Evolutionary conservation across 805 yeast genomes (phyloP), one percentile per base, ranked within the genome.

Genomic region (Monosporozyma yasuniensis): DNA sequence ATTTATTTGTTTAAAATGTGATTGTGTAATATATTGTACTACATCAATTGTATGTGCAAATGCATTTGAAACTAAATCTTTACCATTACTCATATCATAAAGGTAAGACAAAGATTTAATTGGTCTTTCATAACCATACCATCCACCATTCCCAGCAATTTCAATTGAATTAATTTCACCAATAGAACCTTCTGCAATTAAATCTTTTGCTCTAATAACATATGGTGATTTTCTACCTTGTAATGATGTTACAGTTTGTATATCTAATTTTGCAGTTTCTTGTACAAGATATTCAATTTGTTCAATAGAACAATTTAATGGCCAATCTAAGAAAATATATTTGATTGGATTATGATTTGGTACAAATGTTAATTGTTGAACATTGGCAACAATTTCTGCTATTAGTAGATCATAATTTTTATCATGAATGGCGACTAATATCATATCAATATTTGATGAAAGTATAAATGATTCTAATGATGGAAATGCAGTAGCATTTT

Each of bases 11-110:
- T 51, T 27, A 44, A 58, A 56, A 44, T 54, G 54, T 3, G 58
- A 55, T 19, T 57, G 54, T 12, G 57, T 51, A 12, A 58, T 54
- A 46, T 58, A 58, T 46, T 55, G 58, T 16, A 57, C 46, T 3
- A 55, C 50, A 43, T 58, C 61, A 12, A 58, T 56, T 2, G 60
- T 58, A 47, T 56, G 61, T 9, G 56, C 61, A 50, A 57, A 58
- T n/a, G 57, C 44, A 37, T 46, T 45, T 11, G 59, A 46, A 22
- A 58, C 48, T 34, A 56, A 42, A 34, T 57, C 53, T 14, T 44
- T 51, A 21, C 60, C 60, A 32, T 52, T 46, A 11, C 47, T 52
- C 19, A 48, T 35, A 7, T 58, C 57, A 47, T 52, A 58, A 9
- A 58, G 45, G 28, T 55, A 56, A 7, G 43, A 16, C 2, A 57